Conservation (phyloP, 192 early-diverging fungal species). For the Podila epicladia region DNA sequence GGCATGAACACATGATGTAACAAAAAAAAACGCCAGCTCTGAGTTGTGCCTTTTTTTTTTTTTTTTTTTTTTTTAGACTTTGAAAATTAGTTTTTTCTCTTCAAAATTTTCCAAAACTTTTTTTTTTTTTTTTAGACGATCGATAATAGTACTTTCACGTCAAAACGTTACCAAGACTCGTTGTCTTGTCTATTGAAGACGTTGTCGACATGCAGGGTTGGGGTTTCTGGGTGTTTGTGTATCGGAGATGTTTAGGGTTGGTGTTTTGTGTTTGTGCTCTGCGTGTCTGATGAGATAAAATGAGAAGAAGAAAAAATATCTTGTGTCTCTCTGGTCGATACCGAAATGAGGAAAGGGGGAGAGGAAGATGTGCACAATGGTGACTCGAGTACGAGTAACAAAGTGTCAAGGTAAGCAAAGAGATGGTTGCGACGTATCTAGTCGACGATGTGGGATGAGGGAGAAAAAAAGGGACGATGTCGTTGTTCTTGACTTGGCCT, state of each 20-base stretch:
- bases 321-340: too few species aligned
- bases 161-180: slow-evolving; percentile 39
- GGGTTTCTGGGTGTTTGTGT: not conserved
- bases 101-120: too few species aligned
- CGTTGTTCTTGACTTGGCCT: not conserved
- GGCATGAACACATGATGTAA: not conserved
- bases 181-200: slow-evolving; percentile 45
- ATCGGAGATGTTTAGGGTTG: not conserved
- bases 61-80: not conserved
- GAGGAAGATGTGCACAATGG: not conserved
- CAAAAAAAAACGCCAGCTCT: not conserved
- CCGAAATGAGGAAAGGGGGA: not conserved
- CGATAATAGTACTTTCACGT: not conserved
- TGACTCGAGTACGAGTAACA: too few species aligned
- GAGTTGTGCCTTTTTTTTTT: not conserved
- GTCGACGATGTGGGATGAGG: too few species aligned
- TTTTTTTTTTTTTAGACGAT: not conserved
- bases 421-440: too few species aligned
- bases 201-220: slow-evolving; percentile 39
- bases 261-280: not conserved
- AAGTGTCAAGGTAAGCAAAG: too few species aligned
- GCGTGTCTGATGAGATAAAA: not conserved
- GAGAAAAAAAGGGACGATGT: too few species aligned
- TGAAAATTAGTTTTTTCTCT: too few species aligned
- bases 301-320: not conserved